Evolutionary conservation across 805 yeast species (phyloP).

Genomic region (Candida ortonii): DNA sequence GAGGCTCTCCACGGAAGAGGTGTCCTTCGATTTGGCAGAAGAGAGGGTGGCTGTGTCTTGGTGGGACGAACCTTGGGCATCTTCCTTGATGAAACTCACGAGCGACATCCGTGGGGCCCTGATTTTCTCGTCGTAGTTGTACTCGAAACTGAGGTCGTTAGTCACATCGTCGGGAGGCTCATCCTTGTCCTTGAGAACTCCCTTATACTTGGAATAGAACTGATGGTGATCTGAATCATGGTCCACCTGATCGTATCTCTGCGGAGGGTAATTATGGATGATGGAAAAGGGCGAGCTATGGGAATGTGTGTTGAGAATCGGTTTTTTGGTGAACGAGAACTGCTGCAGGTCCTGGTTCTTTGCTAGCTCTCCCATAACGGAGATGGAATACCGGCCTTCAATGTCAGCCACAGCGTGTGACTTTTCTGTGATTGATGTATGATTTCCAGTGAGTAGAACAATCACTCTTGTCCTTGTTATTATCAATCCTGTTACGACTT

Average conservation of each 20-base stretch:
- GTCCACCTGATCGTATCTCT: conserved; percentile 27
- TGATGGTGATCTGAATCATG: conserved; percentile 31
- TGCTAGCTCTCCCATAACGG: too few species aligned
- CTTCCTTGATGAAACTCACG: conserved; percentile 23
- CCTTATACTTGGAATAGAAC: conserved; percentile 31
- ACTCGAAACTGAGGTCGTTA: conserved; percentile 29
- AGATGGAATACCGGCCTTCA: too few species aligned
- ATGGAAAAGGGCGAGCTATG: conserved; percentile 30
- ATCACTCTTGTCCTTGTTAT: too few species aligned
- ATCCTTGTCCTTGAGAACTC: conserved; percentile 31
- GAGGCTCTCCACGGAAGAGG: conserved; percentile 2
- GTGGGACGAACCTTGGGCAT: conserved; percentile 5
- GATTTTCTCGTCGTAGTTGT: conserved; percentile 52
- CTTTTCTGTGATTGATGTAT: too few species aligned
- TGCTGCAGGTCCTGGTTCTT: too few species aligned
- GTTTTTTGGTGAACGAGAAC: conserved; percentile 33
- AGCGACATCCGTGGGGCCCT: conserved; percentile 53
- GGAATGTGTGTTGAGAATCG: conserved; percentile 15
- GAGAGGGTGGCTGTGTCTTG: not conserved
- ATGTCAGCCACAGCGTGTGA: too few species aligned
- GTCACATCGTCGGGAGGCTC: conserved; percentile 28
- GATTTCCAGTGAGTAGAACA: too few species aligned
- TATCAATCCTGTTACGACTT: too few species aligned
- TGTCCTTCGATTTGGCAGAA: conserved; percentile 1
- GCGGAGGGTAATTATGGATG: conserved; percentile 30